A percentile compares a stretch with the other conserved stretches of the same genome.
Evolutionary conservation across 768 basidiomycete species (phyloP).

Genomic region (Sutorius australiensis): DNA sequence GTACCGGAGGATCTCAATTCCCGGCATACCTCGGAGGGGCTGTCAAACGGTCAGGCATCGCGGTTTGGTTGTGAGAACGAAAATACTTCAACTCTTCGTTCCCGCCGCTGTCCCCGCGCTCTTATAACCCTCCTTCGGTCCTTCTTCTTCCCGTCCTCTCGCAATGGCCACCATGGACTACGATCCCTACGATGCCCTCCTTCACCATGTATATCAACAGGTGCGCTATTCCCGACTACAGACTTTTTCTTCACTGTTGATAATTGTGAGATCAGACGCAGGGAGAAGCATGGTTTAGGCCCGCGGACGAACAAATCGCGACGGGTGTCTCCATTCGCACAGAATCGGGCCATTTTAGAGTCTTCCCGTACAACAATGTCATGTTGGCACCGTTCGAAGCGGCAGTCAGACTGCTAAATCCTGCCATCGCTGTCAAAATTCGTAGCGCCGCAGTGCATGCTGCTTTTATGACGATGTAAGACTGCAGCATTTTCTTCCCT

Average conservation of each 20-base stretch:
- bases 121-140: constrained; percentile 10
- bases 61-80: background rate
- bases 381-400: constrained; percentile 75
- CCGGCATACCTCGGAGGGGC: background rate
- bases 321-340: constrained; percentile 76
- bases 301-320: constrained; percentile 70
- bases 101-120: constrained; percentile 1
- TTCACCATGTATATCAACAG: constrained; percentile 76
- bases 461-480: constrained; percentile 65
- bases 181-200: constrained; percentile 74
- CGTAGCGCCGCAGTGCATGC: constrained; percentile 80
- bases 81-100: background rate
- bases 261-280: constrained; percentile 52
- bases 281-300: constrained; percentile 82
- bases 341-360: constrained; percentile 62
- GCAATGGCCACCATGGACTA: constrained; percentile 54
- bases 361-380: constrained; percentile 80
- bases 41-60: background rate
- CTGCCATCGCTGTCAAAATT: constrained; percentile 78
- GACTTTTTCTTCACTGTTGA: background rate
- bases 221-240: constrained; percentile 33
- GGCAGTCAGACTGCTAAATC: constrained; percentile 70
- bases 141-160: background rate
- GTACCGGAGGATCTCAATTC: background rate
- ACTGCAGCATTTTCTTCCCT: constrained; percentile 6